A percentile compares a stretch with the other conserved stretches of the same genome.
Evolutionary conservation across 306 rosid species (phyloP).

Genomic region (Glycyrrhiza uralensis): DNA sequence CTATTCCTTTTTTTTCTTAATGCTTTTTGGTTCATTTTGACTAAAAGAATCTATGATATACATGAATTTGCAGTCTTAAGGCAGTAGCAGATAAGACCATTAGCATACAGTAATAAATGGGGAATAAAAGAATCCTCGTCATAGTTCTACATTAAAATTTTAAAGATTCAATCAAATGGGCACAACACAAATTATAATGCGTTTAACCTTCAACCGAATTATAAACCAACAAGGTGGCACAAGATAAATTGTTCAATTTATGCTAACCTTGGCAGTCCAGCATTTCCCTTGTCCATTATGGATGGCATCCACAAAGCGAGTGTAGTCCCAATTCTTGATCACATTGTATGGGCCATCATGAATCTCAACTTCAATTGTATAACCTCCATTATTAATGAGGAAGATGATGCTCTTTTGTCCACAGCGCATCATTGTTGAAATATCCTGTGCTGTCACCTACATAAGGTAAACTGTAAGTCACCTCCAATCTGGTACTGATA

Average conservation of each 20-base stretch:
- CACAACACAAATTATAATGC: not conserved
- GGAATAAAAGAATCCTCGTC: not conserved
- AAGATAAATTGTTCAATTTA: not conserved
- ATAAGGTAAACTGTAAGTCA: slow-evolving; percentile 1
- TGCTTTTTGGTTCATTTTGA: not conserved
- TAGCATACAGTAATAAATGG: not conserved
- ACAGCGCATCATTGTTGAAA: slow-evolving; percentile 83
- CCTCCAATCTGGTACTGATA: too few species aligned
- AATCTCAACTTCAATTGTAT: slow-evolving; percentile 88
- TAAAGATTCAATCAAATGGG: not conserved
- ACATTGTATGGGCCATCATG: slow-evolving; percentile 96
- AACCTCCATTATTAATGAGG: slow-evolving; percentile 86
- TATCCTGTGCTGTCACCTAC: slow-evolving; percentile 89
- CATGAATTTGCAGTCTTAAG: not conserved
- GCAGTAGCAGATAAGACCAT: too few species aligned
- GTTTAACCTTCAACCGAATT: not conserved
- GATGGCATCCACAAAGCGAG: slow-evolving; percentile 75
- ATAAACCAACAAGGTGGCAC: not conserved
- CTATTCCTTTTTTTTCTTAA: not conserved
- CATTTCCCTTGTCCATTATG: slow-evolving; percentile 87
- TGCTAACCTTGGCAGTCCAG: slow-evolving; percentile 82
- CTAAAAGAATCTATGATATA: not conserved
- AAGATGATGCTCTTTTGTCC: slow-evolving; percentile 75
- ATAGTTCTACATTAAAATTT: not conserved
- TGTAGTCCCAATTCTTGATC: slow-evolving; percentile 88